Evolutionary conservation across 179 eudicot species (phyloP).

Genomic region (Camellia oleifera): DNA sequence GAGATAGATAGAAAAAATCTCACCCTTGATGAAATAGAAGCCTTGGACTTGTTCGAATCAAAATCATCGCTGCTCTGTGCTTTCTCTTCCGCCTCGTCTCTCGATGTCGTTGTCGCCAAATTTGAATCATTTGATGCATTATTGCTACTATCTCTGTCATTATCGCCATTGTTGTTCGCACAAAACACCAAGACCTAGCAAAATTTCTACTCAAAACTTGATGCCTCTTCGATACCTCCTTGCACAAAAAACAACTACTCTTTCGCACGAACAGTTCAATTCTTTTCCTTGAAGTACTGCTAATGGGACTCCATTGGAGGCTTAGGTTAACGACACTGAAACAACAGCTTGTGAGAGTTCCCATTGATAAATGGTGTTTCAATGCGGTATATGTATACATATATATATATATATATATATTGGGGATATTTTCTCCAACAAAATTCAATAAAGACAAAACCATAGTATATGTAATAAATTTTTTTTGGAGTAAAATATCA

Average conservation of each 20-base stretch:
- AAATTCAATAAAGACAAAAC: too few species aligned
- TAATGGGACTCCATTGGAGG: constrained; percentile 28
- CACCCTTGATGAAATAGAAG: constrained; percentile 54
- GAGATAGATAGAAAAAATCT: too few species aligned
- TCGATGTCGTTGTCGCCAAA: constrained; percentile 49
- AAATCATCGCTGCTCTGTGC: constrained; percentile 25
- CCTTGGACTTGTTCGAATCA: constrained; percentile 30
- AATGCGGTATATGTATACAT: neutral
- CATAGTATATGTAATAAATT: too few species aligned
- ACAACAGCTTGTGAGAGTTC: constrained; percentile 52
- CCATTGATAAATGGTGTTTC: constrained; percentile 38
- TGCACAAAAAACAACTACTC: constrained; percentile 41
- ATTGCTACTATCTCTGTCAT: constrained; percentile 22
- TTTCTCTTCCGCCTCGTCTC: constrained; percentile 41
- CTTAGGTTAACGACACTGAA: constrained; percentile 35
- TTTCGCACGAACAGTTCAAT: constrained; percentile 10
- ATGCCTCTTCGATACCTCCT: constrained; percentile 26
- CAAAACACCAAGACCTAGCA: constrained; percentile 41
- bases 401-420: neutral
- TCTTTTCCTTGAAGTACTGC: constrained; percentile 20
- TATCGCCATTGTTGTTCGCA: constrained; percentile 26
- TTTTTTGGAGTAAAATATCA: too few species aligned
- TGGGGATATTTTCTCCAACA: too few species aligned
- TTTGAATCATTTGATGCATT: constrained; percentile 44
- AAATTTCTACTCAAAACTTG: constrained; percentile 23